Base-by-base conservation (phyloP, 1,284 basidiomycete species). In the Coniophora puteana region DNA sequence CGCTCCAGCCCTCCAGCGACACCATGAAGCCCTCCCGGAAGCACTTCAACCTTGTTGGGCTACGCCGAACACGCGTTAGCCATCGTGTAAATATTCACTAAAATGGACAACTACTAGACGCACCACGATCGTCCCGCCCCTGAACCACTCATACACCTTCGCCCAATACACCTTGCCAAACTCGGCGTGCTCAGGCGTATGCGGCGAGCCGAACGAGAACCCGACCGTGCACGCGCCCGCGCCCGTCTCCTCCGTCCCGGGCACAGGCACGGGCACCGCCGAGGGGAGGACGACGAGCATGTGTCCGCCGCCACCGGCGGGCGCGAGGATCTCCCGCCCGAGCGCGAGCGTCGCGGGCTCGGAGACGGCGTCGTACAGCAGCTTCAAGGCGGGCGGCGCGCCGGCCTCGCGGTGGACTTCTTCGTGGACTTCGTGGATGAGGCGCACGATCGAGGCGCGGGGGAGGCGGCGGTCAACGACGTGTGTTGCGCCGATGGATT, bases 41-140 rank as follows among this genome's bases (percentile, higher is more conserved):
- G 26, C 31, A 43, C 37, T 18, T 61, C 61, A 21, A 63, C 49
- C 30, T 46, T 45, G 48, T 59, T 59, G 8, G 57, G 57, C 57
- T 59, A 28, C n/a, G n/a, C n/a, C n/a, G n/a, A 3, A 31, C 47
- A 25, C 50, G 47, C n/a, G n/a, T n/a, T n/a, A n/a, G n/a, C n/a
- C n/a, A n/a, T n/a, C n/a, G n/a, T n/a, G n/a, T n/a, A n/a, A n/a
- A n/a, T n/a, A n/a, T n/a, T n/a, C n/a, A n/a, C n/a, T n/a, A n/a
- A n/a, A n/a, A n/a, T n/a, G n/a, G 25, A 8, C 12, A 29, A 60
- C 44, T 43, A 62, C 57, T 11, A 41, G 47, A 41, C n/a, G n/a
- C n/a, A n/a, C n/a, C n/a, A n/a, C n/a, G n/a, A 74, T 62, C 4
- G 54, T 47, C 1, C 66, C 66, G 17, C 65, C 56, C 45, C 65